A percentile compares a stretch with the other conserved stretches of the same genome.
Evolutionary conservation across 169 alveolate species (phyloP).

Genomic region (Plasmodium falciparum): DNA sequence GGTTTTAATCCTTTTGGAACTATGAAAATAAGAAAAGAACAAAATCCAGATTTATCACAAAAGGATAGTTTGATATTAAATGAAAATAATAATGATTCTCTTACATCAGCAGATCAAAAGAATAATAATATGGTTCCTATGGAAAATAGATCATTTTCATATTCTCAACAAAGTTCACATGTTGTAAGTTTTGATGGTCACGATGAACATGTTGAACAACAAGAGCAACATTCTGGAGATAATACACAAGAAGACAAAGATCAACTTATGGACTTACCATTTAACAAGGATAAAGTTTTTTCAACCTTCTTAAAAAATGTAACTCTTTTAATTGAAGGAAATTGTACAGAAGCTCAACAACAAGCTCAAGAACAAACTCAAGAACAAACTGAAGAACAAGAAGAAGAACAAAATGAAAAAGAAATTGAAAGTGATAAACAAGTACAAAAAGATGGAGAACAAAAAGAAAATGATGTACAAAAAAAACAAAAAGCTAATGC

Average conservation of each 20-base stretch:
- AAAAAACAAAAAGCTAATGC: too few species aligned
- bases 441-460: too few species aligned
- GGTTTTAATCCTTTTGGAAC: background rate
- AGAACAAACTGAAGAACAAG: background rate
- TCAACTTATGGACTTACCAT: background rate
- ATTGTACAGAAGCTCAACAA: slow-evolving; percentile 7
- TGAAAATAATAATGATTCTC: background rate
- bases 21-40: background rate
- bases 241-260: background rate
- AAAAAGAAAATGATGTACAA: too few species aligned
- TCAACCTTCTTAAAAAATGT: slow-evolving; percentile 13
- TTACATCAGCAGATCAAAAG: background rate
- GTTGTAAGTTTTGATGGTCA: background rate
- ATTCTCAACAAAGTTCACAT: slow-evolving; percentile 21
- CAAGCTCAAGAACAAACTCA: background rate
- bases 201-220: background rate
- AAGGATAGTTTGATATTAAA: background rate
- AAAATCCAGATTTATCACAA: background rate
- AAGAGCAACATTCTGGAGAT: background rate
- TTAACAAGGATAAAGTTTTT: slow-evolving; percentile 31
- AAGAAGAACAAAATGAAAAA: background rate
- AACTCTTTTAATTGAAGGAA: slow-evolving; percentile 16
- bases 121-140: background rate
- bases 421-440: too few species aligned
- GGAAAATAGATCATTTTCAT: background rate